Conservation (phyloP, 768 basidiomycete species). For the Lactarius quietus region DNA sequence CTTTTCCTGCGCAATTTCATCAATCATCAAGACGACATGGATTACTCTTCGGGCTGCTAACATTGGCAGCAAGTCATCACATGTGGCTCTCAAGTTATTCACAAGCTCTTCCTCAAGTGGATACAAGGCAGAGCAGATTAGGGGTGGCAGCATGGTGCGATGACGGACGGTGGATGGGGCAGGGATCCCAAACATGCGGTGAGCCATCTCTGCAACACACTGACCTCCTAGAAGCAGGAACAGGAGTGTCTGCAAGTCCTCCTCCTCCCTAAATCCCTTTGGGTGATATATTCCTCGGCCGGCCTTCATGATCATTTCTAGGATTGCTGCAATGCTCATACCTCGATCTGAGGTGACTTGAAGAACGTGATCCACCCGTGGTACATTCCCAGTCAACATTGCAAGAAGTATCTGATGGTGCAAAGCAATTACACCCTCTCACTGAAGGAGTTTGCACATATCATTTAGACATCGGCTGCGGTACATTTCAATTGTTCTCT, state of each 20-base stretch:
- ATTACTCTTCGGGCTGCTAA: background rate
- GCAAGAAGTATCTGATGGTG: slow-evolving; percentile 3
- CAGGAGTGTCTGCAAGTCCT: background rate
- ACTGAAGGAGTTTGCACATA: too few relatives aligned
- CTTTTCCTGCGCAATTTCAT: background rate
- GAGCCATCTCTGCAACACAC: background rate
- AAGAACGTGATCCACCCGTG: background rate
- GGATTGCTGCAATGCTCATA: background rate
- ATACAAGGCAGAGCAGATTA: background rate
- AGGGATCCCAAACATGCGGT: slow-evolving; percentile 1
- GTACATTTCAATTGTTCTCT: too few relatives aligned
- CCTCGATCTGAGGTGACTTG: background rate
- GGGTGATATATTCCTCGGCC: slow-evolving; percentile 1
- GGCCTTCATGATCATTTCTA: background rate
- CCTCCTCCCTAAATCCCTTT: background rate
- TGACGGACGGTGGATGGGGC: background rate
- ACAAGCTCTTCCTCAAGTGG: background rate
- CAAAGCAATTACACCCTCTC: background rate
- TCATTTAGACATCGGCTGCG: too few relatives aligned
- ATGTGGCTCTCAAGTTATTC: background rate
- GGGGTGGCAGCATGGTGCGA: background rate
- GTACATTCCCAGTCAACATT: background rate
- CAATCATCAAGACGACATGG: slow-evolving; percentile 2
- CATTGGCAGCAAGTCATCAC: background rate
- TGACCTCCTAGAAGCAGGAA: background rate